A percentile compares a stretch with the other conserved stretches of the same genome.
Conservation (phyloP, 2,329 filamentous ascomycete genomes). For the Akanthomyces muscarius region DNA sequence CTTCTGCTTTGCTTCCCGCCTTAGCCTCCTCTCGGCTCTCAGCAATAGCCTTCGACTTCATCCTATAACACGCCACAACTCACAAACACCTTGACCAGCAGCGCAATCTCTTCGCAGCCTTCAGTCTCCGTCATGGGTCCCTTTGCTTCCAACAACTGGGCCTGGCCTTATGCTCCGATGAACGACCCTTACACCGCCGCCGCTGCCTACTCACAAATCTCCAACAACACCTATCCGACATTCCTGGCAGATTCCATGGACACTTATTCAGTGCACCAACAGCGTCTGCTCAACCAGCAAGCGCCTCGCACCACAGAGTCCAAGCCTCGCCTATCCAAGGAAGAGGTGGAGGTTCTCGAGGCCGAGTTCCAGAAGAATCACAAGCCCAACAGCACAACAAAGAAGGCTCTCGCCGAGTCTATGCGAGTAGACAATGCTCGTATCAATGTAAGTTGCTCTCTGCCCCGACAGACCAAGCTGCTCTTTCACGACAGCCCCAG, state of each 20-base stretch:
- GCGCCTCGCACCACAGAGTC: slow-evolving; percentile 42
- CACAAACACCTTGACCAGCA: neutral
- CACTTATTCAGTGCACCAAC: slow-evolving; percentile 35
- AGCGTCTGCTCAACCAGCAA: slow-evolving; percentile 35
- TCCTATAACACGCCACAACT: neutral
- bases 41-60: neutral
- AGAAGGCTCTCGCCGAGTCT: slow-evolving; percentile 56
- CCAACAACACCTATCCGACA: slow-evolving; percentile 31
- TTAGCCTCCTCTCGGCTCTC: slow-evolving; percentile 6
- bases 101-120: neutral
- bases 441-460: slow-evolving; percentile 51
- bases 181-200: slow-evolving; percentile 30
- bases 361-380: slow-evolving; percentile 60
- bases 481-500: neutral
- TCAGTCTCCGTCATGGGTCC: slow-evolving; percentile 27
- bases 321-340: slow-evolving; percentile 53
- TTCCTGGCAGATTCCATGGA: slow-evolving; percentile 39
- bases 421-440: slow-evolving; percentile 61
- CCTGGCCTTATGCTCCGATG: slow-evolving; percentile 32
- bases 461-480: neutral
- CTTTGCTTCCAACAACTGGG: slow-evolving; percentile 34
- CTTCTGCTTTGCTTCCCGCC: slow-evolving; percentile 1
- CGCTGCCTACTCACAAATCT: slow-evolving; percentile 31
- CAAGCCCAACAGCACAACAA: slow-evolving; percentile 59
- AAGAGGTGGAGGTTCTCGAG: slow-evolving; percentile 57